Evolutionary conservation across 129 eudicot species (phyloP).

Genomic region (Oenanthe sinensis): DNA sequence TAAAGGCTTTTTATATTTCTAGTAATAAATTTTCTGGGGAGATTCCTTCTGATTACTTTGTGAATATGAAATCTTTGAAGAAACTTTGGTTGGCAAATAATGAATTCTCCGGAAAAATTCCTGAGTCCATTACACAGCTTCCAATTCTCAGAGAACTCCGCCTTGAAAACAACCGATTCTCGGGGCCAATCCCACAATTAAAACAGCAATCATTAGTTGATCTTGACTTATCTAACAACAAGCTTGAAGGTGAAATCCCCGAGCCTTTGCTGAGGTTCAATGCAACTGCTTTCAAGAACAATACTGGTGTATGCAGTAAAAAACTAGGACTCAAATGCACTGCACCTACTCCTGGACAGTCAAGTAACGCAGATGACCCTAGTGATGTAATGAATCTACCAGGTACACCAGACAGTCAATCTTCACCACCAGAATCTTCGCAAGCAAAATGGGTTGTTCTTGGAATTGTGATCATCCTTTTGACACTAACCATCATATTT

Average conservation of each 20-base stretch:
- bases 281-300: slow-evolving; percentile 33
- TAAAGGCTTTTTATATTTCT: slow-evolving; percentile 40
- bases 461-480: slow-evolving; percentile 30
- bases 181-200: slow-evolving; percentile 47
- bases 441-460: slow-evolving; percentile 40
- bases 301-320: slow-evolving; percentile 45
- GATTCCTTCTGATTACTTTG: slow-evolving; percentile 44
- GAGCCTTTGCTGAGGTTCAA: slow-evolving; percentile 36
- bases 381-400: neutral
- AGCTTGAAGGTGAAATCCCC: slow-evolving; percentile 63
- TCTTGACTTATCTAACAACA: slow-evolving; percentile 46
- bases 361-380: neutral
- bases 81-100: slow-evolving; percentile 50
- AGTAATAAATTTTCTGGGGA: slow-evolving; percentile 59
- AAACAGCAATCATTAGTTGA: slow-evolving; percentile 26
- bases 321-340: slow-evolving; percentile 31
- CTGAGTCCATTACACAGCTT: slow-evolving; percentile 35
- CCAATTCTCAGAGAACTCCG: slow-evolving; percentile 32
- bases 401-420: neutral
- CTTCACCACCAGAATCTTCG: slow-evolving; percentile 3
- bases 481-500: slow-evolving; percentile 32
- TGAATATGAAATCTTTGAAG: slow-evolving; percentile 42
- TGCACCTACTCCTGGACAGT: neutral
- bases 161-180: slow-evolving; percentile 44
- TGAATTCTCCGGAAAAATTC: slow-evolving; percentile 58